Evolutionary conservation across 1,139 yeast genomes (phyloP), one percentile per base, ranked within the genome.

Genomic region (Protomyces arabidopsidicola): DNA sequence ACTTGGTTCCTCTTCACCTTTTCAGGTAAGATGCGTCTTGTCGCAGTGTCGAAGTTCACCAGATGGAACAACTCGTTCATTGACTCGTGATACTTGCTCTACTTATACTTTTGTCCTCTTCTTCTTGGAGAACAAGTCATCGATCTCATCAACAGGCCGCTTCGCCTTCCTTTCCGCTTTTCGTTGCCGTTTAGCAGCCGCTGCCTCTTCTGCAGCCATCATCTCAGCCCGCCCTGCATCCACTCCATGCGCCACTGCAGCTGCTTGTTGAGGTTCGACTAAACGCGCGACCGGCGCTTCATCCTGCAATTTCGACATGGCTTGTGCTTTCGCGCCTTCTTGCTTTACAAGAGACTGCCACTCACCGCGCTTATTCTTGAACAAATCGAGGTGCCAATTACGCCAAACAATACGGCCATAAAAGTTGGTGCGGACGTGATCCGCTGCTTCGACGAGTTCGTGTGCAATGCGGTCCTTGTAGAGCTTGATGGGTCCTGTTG

Each of bases 351-450:
- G 52, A 22, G 50, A 53, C 38, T 60, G 53, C 68, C 67, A 65
- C 12, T 60, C 60, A 48, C 59, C 65, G 12, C 57, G 63, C 38
- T 48, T 52, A 45, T 62, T 57, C 20, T 39, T 48, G 48, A 85
- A 89, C 70, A 84, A 76, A 72, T 90, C 97, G 86, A 90, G 82
- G 38, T 82, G 76, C 98, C 98, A 93, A 74, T 91, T 93, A 72
- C 88, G 88, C 98, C 98, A 93, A 1, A 93, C 98, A 69, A 85
- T 81, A 72, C 87, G 84, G 54, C 98, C 98, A 72, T 93, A 93
- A 27, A 79, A 82, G 72, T 96, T 87, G 68, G 86, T 89, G 68
- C 82, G 81, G 38, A 83, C 85, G 39, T 86, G 82, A 22, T 67
- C 65, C 22, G 55, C 62, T 55, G 85, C 82, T n/a, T 78, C 79